Conservation (phyloP, 306 rosid genomes). For the Prunus dulcis region DNA sequence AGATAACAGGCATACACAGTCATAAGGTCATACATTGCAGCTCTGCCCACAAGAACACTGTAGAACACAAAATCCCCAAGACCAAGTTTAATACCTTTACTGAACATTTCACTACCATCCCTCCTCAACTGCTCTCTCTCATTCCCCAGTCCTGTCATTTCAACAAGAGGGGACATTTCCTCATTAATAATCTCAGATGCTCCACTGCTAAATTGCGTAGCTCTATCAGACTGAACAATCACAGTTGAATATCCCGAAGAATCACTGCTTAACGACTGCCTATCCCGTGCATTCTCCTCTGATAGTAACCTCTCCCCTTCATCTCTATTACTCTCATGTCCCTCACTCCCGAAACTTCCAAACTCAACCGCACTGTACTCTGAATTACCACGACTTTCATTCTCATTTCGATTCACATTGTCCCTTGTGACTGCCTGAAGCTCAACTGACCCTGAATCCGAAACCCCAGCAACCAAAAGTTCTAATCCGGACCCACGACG, state of each 20-base stretch:
- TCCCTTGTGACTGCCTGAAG: conserved; percentile 52
- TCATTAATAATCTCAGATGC: conserved; percentile 41
- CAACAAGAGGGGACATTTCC: conserved; percentile 72
- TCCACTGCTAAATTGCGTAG: conserved; percentile 20
- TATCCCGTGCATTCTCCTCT: conserved; percentile 36
- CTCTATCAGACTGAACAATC: conserved; percentile 17
- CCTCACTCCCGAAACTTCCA: conserved; percentile 17
- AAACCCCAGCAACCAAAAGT: conserved; percentile 54
- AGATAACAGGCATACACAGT: conserved; percentile 96
- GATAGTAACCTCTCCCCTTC: conserved; percentile 59
- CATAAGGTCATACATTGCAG: conserved; percentile 98
- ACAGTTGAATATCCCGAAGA: conserved; percentile 35
- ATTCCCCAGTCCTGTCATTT: conserved; percentile 30
- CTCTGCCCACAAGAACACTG: conserved; percentile 94
- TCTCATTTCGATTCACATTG: conserved; percentile 21
- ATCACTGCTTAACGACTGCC: conserved; percentile 31
- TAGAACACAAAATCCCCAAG: conserved; percentile 94
- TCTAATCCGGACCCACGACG: conserved; percentile 40
- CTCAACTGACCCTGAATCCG: conserved; percentile 63
- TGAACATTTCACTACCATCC: conserved; percentile 35
- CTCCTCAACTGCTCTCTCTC: conserved; percentile 36
- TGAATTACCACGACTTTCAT: conserved; percentile 10
- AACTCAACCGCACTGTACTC: conserved; percentile 23
- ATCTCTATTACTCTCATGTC: conserved; percentile 14
- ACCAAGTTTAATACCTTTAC: conserved; percentile 83